Base-by-base conservation (phyloP, 139 green algal genomes). In the Dunaliella sp. region DNA sequence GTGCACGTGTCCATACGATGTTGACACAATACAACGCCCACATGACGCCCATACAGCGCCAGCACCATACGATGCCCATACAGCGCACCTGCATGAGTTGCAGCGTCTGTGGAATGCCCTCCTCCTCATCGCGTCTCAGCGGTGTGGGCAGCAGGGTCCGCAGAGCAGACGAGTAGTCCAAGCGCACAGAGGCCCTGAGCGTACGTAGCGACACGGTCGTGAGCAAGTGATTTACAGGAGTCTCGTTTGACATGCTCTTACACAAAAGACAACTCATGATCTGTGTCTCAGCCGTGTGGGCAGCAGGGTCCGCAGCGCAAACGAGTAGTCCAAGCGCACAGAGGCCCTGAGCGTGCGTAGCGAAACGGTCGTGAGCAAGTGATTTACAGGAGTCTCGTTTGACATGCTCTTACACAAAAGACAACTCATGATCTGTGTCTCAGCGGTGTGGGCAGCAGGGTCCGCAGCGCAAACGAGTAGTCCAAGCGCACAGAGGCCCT, bases 251-350 rank as follows among this genome's bases (percentile, higher is more conserved):
- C n/a, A n/a, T n/a, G n/a, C n/a, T n/a, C n/a, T n/a, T n/a, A n/a
- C n/a, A n/a, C n/a, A n/a, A n/a, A n/a, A n/a, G n/a, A n/a, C n/a
- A n/a, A n/a, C n/a, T n/a, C n/a, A n/a, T n/a, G n/a, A n/a, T n/a
- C n/a, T n/a, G 28, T 25, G 3, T 26, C 34, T 28, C 81, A 96
- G 87, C 1, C 95, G 95, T 77, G 38, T 22, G 1, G 85, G 86
- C 16, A 98, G 88, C 58, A 92, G 86, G 30, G 87, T 76, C 32
- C 91, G 86, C 65, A 99, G 89, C 36, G 93, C 84, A 24, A 92
- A 92, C 48, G 96, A 81, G 92, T 98, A 98, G 65, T 94, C 88
- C 65, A 96, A 86, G 12, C 96, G 91, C 84, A 98, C 87, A n/a
- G 36, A 81, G 37, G 28, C 31, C 35, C 79, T 77, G 77, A 78